Base-by-base conservation (phyloP, 345 rosid species). In the Aegle marmelos region DNA sequence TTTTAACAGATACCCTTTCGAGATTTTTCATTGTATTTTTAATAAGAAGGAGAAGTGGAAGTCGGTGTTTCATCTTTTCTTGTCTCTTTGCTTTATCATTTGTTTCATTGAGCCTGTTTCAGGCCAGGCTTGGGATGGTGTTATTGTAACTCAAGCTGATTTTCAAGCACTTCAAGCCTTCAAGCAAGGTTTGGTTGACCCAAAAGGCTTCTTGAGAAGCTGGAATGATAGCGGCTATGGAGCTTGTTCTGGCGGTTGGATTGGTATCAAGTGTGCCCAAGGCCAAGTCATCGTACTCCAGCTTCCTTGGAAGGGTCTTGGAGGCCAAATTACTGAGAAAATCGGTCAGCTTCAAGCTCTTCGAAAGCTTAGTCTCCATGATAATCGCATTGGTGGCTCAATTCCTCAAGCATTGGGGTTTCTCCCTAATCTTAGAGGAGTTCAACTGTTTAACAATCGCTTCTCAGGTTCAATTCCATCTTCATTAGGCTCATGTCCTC, bases 181-280 rank as follows among this genome's bases (percentile, higher is more conserved):
- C 62, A 90, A 87, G 68, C 87, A 83, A 57, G 97, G 90, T 37
- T 82, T 94, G 0, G 79, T 86, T 9, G 99, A 96, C 62, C 87
- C 89, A 22, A 89, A 82, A 79, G 97, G 98, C 65, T 84, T 83
- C 36, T 80, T 96, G 24, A 89, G 80, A 50, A 87, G 91, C 91
- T 96, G 99, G 99, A 94, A 94, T 10, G 91, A 84, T 19, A 89
- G 90, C 68, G 91, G 94, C 2, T 79, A 74, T 68, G 93, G 88
- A 17, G 94, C 92, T 72, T 96, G 99, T 59, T 89, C 98, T 21
- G 99, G 99, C 21, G 86, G 91, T 6, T 97, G 99, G 99, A 84
- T 75, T 19, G 99, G 99, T 3, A 90, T 97, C 87, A 97, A 97
- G 82, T 97, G 98, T 86, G 95, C 91, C 57, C 83, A 87, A 28